Evolutionary conservation across 257 asterid species (phyloP), one percentile per base, ranked within the genome.

Genomic region (Solanum boliviense): DNA sequence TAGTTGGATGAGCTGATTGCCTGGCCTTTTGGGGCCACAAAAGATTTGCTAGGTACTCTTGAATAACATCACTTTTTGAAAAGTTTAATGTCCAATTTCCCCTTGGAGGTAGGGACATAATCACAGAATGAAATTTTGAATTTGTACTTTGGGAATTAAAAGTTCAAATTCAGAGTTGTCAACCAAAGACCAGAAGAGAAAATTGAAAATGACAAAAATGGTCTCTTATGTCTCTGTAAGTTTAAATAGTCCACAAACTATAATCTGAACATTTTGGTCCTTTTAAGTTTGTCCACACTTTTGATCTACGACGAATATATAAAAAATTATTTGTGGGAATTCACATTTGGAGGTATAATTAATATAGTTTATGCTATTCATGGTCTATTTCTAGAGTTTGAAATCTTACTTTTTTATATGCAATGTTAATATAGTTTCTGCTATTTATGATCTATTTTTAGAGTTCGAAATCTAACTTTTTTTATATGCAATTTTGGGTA

Each of bases 371-470:
- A 0, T 0, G 13, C 0, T 0, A 21, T 58, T 58, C 68, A 7
- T 58, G 68, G 27, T 58, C 27, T 58, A 21, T 21, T 21, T 58
- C 27, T 58, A 21, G 23, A 52, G 62, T 52, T 52, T 0, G 58
- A 46, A 6, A 52, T 52, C 7, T 16, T 15, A 52, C 1, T 52
- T 52, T 52, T 16, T 52, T 52, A 52, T 52, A 52, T 52, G 9
- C n/a, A 18, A 52, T 52, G 5, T 1, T 52, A 15, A 15, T 15
- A 52, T 52, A 15, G 3, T 48, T 48, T 48, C 3, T 48, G 21
- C 8, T 0, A 16, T 48, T 48, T 15, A 0, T 0, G 23, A 0
- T 48, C 23, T 48, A 16, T 2, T 16, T 16, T 3, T 52, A 52
- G 9, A 52, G 62, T 52, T 52, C 23, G 20, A 13, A 21, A 7